Percentiles rank a stretch among this genome's conserved stretches.
These are phyloP conservation scores for Curvularia verruculosa DNA, from an alignment of 2,329 filamentous ascomycete genomes.

Conservation along the genomic window DNA sequence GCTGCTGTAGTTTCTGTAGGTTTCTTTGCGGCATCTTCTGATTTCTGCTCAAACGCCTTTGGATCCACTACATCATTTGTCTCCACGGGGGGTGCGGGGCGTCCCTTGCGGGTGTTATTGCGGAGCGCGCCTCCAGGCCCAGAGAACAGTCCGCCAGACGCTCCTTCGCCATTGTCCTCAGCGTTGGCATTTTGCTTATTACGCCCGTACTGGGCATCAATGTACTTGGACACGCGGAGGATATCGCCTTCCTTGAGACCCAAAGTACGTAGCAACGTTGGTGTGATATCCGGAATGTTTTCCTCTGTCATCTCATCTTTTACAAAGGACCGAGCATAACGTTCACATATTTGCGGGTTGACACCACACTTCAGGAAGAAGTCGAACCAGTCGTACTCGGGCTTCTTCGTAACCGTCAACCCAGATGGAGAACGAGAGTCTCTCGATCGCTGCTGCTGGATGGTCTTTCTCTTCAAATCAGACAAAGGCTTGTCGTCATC, in stretches of 20 bases:
- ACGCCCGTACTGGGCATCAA: slow-evolving; percentile 79
- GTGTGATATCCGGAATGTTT: slow-evolving; percentile 86
- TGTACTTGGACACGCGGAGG: slow-evolving; percentile 86
- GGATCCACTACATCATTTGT: slow-evolving; percentile 85
- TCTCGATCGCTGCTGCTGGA: slow-evolving; percentile 53
- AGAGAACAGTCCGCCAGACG: slow-evolving; percentile 83
- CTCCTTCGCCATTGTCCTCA: slow-evolving; percentile 62
- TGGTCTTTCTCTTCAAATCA: slow-evolving; percentile 69
- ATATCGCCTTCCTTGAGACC: slow-evolving; percentile 97
- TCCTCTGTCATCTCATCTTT: slow-evolving; percentile 97
- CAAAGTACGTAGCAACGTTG: slow-evolving; percentile 79
- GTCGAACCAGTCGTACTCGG: slow-evolving; percentile 97
- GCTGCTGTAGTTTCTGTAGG: slow-evolving; percentile 56
- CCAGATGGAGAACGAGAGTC: slow-evolving; percentile 59
- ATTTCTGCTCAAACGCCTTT: slow-evolving; percentile 77
- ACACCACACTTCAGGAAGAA: slow-evolving; percentile 96
- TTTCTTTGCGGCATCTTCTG: slow-evolving; percentile 53
- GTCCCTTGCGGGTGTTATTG: slow-evolving; percentile 93
- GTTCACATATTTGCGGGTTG: slow-evolving; percentile 88
- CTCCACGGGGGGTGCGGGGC: slow-evolving; percentile 84
- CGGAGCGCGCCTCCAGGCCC: slow-evolving; percentile 87
- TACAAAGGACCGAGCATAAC: slow-evolving; percentile 87
- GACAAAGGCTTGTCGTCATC: slow-evolving; percentile 92
- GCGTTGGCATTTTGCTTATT: slow-evolving; percentile 63
- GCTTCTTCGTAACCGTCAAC: slow-evolving; percentile 69